These are phyloP conservation scores for Russula emetica DNA, from an alignment of 768 basidiomycete species.

Conservation along the genomic window DNA sequence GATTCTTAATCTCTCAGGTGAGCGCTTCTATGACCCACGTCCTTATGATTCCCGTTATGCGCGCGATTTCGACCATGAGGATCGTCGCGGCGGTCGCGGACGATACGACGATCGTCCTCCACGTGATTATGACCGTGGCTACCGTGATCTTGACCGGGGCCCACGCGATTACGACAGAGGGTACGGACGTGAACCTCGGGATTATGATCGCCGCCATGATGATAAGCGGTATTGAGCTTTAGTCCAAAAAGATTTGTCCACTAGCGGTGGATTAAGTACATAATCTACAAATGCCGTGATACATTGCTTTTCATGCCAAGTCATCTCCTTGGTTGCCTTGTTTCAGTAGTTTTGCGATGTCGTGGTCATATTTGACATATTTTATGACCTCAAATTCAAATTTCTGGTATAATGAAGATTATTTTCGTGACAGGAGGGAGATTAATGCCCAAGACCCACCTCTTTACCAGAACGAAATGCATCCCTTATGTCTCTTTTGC, in stretches of 20 bases:
- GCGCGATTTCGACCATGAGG: slow-evolving; percentile 54
- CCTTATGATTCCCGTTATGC: slow-evolving; percentile 87
- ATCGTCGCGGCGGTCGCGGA: slow-evolving; percentile 41
- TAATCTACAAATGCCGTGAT: background rate
- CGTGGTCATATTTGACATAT: background rate
- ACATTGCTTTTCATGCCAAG: background rate
- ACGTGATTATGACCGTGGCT: slow-evolving; percentile 38
- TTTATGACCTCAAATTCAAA: background rate
- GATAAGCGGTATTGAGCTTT: slow-evolving; percentile 39
- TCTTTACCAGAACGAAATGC: slow-evolving; percentile 1
- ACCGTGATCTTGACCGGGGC: slow-evolving; percentile 28
- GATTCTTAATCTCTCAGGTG: slow-evolving; percentile 43
- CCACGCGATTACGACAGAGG: slow-evolving; percentile 31
- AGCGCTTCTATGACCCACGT: slow-evolving; percentile 87
- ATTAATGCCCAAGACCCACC: background rate
- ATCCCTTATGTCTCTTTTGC: background rate
- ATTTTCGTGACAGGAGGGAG: background rate
- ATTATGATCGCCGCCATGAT: slow-evolving; percentile 27
- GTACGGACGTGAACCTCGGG: slow-evolving; percentile 36
- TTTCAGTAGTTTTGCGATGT: background rate
- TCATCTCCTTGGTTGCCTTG: too few species aligned
- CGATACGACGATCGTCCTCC: slow-evolving; percentile 37
- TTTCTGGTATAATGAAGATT: background rate
- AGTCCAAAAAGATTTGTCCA: background rate
- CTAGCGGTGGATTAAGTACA: slow-evolving; percentile 2